Conservation (phyloP, 306 rosid species). For the Dryas alaskensis region DNA sequence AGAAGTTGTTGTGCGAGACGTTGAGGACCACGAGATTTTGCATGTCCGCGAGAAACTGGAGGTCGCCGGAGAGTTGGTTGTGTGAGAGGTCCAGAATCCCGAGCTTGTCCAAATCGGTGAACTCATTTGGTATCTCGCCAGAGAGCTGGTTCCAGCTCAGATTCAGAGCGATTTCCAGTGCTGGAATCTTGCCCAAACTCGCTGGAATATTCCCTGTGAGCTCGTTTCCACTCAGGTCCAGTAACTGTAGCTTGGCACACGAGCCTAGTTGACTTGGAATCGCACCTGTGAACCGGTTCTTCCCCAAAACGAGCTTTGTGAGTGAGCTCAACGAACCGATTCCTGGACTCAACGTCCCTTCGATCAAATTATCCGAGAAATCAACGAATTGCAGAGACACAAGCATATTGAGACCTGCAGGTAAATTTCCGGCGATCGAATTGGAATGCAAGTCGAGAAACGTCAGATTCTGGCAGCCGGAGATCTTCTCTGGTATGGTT, state of each 20-base stretch:
- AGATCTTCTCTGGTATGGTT: constrained; percentile 51
- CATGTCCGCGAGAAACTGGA: constrained; percentile 52
- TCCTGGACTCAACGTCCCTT: constrained; percentile 50
- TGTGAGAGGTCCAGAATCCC: constrained; percentile 76
- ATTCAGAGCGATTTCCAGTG: constrained; percentile 76
- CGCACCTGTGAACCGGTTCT: constrained; percentile 61
- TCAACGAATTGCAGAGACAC: constrained; percentile 69
- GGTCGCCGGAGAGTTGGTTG: constrained; percentile 69
- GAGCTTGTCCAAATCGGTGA: constrained; percentile 58
- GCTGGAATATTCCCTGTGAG: constrained; percentile 66
- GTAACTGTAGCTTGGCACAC: constrained; percentile 54
- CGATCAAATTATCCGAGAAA: constrained; percentile 64
- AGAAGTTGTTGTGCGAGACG: constrained; percentile 69
- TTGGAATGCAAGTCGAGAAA: constrained; percentile 81
- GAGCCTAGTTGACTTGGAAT: constrained; percentile 65
- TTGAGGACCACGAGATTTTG: constrained; percentile 89
- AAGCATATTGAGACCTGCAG: constrained; percentile 45
- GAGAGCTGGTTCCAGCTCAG: constrained; percentile 69
- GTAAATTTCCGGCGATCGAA: constrained; percentile 55
- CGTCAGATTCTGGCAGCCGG: constrained; percentile 73
- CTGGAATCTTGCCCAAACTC: constrained; percentile 58
- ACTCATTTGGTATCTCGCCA: constrained; percentile 64
- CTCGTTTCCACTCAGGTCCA: constrained; percentile 65
- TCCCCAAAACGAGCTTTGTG: constrained; percentile 57
- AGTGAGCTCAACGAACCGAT: constrained; percentile 60